Base-by-base conservation (phyloP, 2,329 filamentous ascomycete genomes). In the Didymella pinodella region DNA sequence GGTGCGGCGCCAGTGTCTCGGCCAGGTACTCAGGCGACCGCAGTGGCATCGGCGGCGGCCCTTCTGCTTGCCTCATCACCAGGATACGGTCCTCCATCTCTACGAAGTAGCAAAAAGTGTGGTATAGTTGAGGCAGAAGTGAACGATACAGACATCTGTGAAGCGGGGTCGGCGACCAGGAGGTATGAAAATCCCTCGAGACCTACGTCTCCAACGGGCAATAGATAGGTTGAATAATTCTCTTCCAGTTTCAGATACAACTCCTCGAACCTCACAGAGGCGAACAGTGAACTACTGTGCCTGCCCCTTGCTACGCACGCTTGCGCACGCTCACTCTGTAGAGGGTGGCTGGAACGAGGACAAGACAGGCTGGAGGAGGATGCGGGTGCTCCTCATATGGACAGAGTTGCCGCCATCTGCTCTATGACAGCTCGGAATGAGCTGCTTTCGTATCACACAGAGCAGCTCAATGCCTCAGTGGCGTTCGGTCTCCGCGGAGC, bases 1-100 rank as follows among this genome's bases (percentile, higher is more conserved):
- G 20, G 36, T 40, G 36, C 18, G 36, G n/a, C 36, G 36, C 36
- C 16, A 40, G 18, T 7, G 20, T 11, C 36, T 40, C 36, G 8
- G n/a, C 36, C 18, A 40, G n/a, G 7, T 77, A 75, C 25, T 71
- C 69, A 41, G 51, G 43, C 25, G 51, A 54, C 18, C 44, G 32
- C 18, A 47, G 28, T 22, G 50, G 50, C 41, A 36, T 46, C 11
- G 16, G 11, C 5, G 50, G 50, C 7, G 44, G 43, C 7, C 18
- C 43, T 26, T 18, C 51, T 38, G 36, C 28, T 44, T 49, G 46
- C 18, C 45, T 48, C 14, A 31, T 11, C 25, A 36, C 20, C 6
- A 44, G 34, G 22, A 47, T 31, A n/a, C n/a, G 34, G 16, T 54
- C 32, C 10, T 26, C 32, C 51, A 54, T 54, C 6, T 11, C 65